Evolutionary conservation across 2,329 filamentous ascomycete species (phyloP).

Genomic region (Myriosclerotinia curreyana): DNA sequence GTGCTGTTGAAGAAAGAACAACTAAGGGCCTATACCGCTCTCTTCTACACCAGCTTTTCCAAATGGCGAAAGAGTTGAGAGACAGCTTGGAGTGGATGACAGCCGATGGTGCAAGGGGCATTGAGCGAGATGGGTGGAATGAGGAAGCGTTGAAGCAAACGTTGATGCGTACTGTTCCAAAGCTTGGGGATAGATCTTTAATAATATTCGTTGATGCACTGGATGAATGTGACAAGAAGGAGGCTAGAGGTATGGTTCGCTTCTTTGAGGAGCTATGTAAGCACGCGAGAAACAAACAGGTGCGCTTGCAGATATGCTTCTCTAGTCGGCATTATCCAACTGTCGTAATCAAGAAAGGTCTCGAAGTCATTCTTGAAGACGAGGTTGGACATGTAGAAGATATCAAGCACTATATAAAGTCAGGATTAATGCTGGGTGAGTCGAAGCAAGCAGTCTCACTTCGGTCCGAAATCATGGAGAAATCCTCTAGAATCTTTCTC

Average conservation of each 20-base stretch:
- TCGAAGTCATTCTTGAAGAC: constrained; percentile 33
- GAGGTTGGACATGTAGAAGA: constrained; percentile 36
- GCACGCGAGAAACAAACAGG: constrained; percentile 19
- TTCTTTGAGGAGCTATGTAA: constrained; percentile 31
- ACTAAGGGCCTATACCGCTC: constrained; percentile 50
- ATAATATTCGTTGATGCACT: constrained; percentile 38
- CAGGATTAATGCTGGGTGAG: constrained; percentile 30
- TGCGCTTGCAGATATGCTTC: constrained; percentile 32
- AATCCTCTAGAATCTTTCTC: constrained; percentile 30
- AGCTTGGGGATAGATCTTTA: constrained; percentile 35
- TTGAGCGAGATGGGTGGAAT: constrained; percentile 31
- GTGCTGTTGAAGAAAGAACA: constrained; percentile 45
- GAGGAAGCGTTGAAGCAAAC: constrained; percentile 37
- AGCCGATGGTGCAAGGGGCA: constrained; percentile 28
- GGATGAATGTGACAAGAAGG: constrained; percentile 30
- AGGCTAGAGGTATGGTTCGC: constrained; percentile 25
- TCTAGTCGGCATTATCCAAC: constrained; percentile 37
- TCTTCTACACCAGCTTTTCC: constrained; percentile 47
- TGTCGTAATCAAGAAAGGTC: constrained; percentile 30
- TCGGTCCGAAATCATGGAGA: constrained; percentile 24
- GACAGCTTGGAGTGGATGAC: constrained; percentile 31
- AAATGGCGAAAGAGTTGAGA: constrained; percentile 40
- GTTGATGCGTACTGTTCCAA: constrained; percentile 31
- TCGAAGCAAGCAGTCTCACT: constrained; percentile 24
- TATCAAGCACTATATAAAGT: constrained; percentile 34